phyloP scores from a whole-genome alignment of 305 asterid genomes.

The Fraxinus angustifolia region DNA sequence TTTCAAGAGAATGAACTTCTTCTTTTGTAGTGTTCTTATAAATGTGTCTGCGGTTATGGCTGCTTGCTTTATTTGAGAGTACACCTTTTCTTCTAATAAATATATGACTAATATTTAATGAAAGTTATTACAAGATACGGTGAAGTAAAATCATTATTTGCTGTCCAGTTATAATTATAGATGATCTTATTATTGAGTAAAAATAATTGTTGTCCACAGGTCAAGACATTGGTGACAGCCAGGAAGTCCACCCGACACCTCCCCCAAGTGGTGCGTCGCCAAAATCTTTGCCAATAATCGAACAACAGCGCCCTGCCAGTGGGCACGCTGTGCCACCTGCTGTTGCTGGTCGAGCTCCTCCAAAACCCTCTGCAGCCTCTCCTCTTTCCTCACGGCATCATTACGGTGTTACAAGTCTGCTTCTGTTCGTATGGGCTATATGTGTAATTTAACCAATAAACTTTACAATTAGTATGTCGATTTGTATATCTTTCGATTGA shows the following conservation, averaged over 20 bases:
- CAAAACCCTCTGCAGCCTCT: constrained; percentile 43
- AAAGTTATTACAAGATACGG: neutral
- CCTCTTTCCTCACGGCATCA: constrained; percentile 9
- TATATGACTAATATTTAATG: neutral
- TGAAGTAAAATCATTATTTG: neutral
- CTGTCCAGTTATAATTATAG: neutral
- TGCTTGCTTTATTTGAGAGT: neutral
- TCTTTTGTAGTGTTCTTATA: neutral
- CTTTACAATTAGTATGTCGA: constrained; percentile 12
- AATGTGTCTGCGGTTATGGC: neutral
- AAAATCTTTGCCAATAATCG: constrained; percentile 55
- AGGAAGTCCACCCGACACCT: constrained; percentile 32
- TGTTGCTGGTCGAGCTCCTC: constrained; percentile 56
- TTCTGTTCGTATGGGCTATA: constrained; percentile 37
- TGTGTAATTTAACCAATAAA: constrained; percentile 22
- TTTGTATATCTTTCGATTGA: constrained; percentile 38
- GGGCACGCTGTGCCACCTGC: constrained; percentile 60
- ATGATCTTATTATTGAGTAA: neutral
- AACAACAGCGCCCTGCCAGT: constrained; percentile 41
- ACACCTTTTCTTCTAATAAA: neutral
- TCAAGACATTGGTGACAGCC: constrained; percentile 33
- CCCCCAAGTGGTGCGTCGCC: constrained; percentile 38
- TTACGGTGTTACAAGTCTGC: constrained; percentile 28
- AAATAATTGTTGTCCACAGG: constrained; percentile 34
- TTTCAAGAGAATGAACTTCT: neutral